Percentiles rank a stretch among this genome's conserved stretches.
phyloP scores from a whole-genome alignment of 352 stramenopile species.

The Phytophthora sansomeana region DNA sequence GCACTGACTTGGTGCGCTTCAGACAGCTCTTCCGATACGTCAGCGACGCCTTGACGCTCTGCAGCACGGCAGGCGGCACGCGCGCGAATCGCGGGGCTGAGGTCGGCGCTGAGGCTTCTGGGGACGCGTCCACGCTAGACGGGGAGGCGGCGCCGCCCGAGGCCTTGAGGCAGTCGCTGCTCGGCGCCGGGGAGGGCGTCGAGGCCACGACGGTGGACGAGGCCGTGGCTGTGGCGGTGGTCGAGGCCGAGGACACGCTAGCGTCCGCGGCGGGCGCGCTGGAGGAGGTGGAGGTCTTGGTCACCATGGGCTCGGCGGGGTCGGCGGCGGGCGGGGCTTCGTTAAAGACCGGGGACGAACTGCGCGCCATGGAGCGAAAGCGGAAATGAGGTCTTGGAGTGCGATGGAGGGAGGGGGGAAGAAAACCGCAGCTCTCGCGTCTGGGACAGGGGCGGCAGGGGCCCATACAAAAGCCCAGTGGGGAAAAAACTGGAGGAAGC shows the following conservation, averaged over 20 bases:
- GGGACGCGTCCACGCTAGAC: conserved; percentile 31
- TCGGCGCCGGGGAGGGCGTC: conserved; percentile 18
- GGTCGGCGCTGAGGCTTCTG: neutral
- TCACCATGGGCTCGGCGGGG: conserved; percentile 40
- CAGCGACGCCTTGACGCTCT: conserved; percentile 60
- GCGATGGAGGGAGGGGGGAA: conserved; percentile 37
- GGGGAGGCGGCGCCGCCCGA: conserved; percentile 19
- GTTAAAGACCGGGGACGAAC: conserved; percentile 71
- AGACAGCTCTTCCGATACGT: conserved; percentile 75
- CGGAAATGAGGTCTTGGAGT: conserved; percentile 41
- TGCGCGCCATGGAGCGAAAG: conserved; percentile 63
- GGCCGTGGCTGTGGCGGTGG: conserved; percentile 35
- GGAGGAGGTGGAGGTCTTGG: conserved; percentile 45
- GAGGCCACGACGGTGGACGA: conserved; percentile 40
- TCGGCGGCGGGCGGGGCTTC: conserved; percentile 48
- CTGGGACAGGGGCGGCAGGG: conserved; percentile 39
- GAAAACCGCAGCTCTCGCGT: conserved; percentile 40
- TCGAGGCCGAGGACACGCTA: conserved; percentile 39
- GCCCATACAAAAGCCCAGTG: conserved; percentile 40
- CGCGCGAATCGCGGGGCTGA: conserved; percentile 39
- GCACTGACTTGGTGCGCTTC: conserved; percentile 68
- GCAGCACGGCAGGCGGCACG: conserved; percentile 53
- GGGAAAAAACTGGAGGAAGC: conserved; percentile 36
- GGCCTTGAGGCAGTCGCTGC: conserved; percentile 39
- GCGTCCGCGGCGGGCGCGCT: conserved; percentile 30